Evolutionary conservation across 1,284 basidiomycete species (phyloP), one percentile per base, ranked within the genome.

Genomic region (Fomes fomentarius): DNA sequence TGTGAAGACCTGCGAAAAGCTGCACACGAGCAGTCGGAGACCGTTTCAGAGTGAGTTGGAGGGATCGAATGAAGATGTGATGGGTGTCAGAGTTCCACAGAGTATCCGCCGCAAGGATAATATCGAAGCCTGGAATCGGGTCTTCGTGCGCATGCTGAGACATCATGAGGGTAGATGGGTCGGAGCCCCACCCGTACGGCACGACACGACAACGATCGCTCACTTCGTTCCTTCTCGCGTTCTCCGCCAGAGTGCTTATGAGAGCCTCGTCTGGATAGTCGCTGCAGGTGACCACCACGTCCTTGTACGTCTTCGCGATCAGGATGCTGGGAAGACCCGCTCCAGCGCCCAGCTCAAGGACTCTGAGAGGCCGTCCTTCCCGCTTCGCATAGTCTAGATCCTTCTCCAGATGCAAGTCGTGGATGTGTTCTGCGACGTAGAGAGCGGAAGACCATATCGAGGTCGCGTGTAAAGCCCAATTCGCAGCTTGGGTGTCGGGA

Each of bases 391-490:
- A 33, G 17, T 21, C 42, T 15, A 71, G 52, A 51, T 70, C 66
- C 9, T 61, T 50, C 21, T 71, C 63, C n/a, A 83, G 57, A 25
- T 54, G 41, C 1, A 87, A 69, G 31, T 78, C 72, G 28, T 74
- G 66, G 31, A 89, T 55, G 58, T 89, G 82, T 66, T 89, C 81
- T 44, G 83, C 84, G 38, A 89, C 68, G 70, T 82, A 87, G 47
- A 82, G 68, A 2, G 88, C 81, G 4, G 88, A 78, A 4, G 78
- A 71, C 89, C 88, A 91, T 63, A 91, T 82, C 15, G 85, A 85
- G 6, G 85, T 84, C 1, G 88, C 89, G 57, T 91, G 88, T 4
- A 91, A 68, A 5, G 78, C 75, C 88, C 88, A 91, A 61, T 91
- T 89, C 10, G 77, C 74, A 10, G 85, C 71, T 11, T 78, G 72